Evolutionary conservation across 352 stramenopile species (phyloP).

Genomic region (Pythium dissotocum): DNA sequence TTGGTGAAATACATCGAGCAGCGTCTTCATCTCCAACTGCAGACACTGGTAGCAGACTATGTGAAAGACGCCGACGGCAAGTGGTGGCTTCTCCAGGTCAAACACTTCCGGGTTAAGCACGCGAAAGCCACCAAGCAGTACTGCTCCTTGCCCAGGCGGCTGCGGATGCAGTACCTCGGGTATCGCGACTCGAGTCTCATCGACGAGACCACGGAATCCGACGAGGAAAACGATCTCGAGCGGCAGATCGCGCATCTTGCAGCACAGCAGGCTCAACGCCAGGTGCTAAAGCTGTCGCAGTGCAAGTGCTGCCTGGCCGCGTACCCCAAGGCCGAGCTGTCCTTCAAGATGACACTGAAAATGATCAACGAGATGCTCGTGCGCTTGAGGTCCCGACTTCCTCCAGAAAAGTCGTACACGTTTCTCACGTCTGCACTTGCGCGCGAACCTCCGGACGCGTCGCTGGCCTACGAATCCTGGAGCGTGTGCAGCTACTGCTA

Average conservation of each 20-base stretch:
- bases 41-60: slow-evolving; percentile 71
- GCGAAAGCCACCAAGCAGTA: slow-evolving; percentile 35
- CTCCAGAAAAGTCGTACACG: slow-evolving; percentile 46
- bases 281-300: slow-evolving; percentile 70
- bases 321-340: slow-evolving; percentile 73
- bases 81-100: slow-evolving; percentile 84
- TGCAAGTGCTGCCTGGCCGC: slow-evolving; percentile 81
- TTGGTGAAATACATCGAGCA: slow-evolving; percentile 78
- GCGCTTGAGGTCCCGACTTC: slow-evolving; percentile 55
- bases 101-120: slow-evolving; percentile 56
- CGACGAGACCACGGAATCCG: slow-evolving; percentile 56
- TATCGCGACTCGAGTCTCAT: slow-evolving; percentile 69
- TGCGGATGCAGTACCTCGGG: slow-evolving; percentile 51
- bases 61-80: slow-evolving; percentile 62
- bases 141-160: slow-evolving; percentile 44
- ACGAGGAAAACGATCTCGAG: slow-evolving; percentile 37
- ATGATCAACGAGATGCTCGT: slow-evolving; percentile 87
- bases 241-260: slow-evolving; percentile 17
- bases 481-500: slow-evolving; percentile 86
- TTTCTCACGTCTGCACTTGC: slow-evolving; percentile 52
- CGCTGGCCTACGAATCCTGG: slow-evolving; percentile 80
- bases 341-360: slow-evolving; percentile 88
- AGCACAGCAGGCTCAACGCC: slow-evolving; percentile 44
- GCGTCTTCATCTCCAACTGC: slow-evolving; percentile 53
- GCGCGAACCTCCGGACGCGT: slow-evolving; percentile 47